Evolutionary conservation across 306 rosid genomes (phyloP), one percentile per base, ranked within the genome.

Genomic region (Cicer judaicum): DNA sequence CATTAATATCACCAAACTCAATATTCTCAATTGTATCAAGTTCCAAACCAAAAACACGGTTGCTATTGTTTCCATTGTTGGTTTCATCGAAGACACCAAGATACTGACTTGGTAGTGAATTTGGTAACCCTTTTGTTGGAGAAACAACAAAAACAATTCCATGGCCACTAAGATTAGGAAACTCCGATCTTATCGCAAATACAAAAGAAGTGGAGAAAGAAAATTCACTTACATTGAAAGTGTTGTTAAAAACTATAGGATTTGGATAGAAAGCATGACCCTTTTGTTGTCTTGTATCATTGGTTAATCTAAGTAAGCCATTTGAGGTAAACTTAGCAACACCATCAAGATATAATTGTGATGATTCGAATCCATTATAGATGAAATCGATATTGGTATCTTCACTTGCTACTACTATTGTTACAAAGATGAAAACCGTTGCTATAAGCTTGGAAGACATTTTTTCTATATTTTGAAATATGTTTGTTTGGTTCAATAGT

Each of bases 191-290:
- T 38, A 92, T 82, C 12, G 90, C 89, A 12, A 92, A 92, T 16
- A 88, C 86, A 67, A 89, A 92, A 21, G 79, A 60, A 4, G 92
- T 79, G 11, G 93, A 85, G 76, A 90, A 92, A 72, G 92, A 88
- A 64, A 62, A 80, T 12, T n/a, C 72, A 1, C 36, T 48, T 78
- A 53, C 74, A 68, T 72, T 70, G 7, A 43, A 18, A 7, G 86
- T 72, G 72, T 74, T 80, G 70, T 79, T 89, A 84, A 88, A 82
- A 39, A 36, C 53, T 15, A 92, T 42, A 7, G 97, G 85, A 7
- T 46, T 48, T 8, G 84, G 83, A 72, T 78, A 83, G 63, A 88
- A 89, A 11, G 90, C 90, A 42, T 86, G 91, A 67, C 93, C 90
- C 34, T n/a, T 57, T 64, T 66, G 54, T 61, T 87, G 89, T 18